These are phyloP conservation scores for Citrus sinensis DNA, from an alignment of 345 rosid genomes.

Conservation along the genomic window DVS_A1.0 CM039163.1:38322501-38323000, in stretches of 20 bases:
- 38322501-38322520: neutral
- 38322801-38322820: slow-evolving; percentile 79
- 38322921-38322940: slow-evolving; percentile 93
- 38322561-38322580: neutral
- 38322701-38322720: slow-evolving; percentile 74
- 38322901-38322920: slow-evolving; percentile 90
- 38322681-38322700: slow-evolving; percentile 64
- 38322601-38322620: slow-evolving; percentile 98
- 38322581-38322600: slow-evolving; percentile 22
- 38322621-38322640: slow-evolving; percentile 88
- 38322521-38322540: neutral
- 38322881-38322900: slow-evolving; percentile 76
- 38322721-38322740: slow-evolving; percentile 90
- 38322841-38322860: slow-evolving; percentile 56
- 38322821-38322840: slow-evolving; percentile 92
- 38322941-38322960: slow-evolving; percentile 81
- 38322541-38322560: neutral
- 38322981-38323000: slow-evolving; percentile 85
- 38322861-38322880: slow-evolving; percentile 67
- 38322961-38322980: slow-evolving; percentile 87
- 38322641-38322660: slow-evolving; percentile 68
- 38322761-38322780: slow-evolving; percentile 72
- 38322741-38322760: slow-evolving; percentile 83
- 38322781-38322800: slow-evolving; percentile 87
- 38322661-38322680: slow-evolving; percentile 82